Evolutionary conservation across 495 filamentous ascomycete species (phyloP), one percentile per base, ranked within the genome.

Genomic region (Talaromyces thailandensis): DNA sequence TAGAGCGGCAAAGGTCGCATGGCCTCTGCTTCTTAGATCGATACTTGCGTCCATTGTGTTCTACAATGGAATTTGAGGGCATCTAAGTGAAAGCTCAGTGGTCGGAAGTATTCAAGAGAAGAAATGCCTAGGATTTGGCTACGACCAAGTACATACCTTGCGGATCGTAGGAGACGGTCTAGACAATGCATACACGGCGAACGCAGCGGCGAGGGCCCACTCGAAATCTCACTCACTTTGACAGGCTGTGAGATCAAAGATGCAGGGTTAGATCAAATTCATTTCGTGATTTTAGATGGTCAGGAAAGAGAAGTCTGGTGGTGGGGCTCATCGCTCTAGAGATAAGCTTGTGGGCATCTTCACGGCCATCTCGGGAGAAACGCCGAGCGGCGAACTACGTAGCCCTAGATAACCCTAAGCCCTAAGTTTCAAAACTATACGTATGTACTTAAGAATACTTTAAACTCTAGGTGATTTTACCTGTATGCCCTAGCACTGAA

Each of bases 11-110:
- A 16, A 52, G 50, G 50, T 52, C 50, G 25, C 50, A 52, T 23
- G 50, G 50, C 25, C 50, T 23, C 21, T 52, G 50, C 25, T 26
- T 52, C 25, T 52, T 52, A 23, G 50, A 52, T 23, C 50, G 50
- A 26, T 52, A 52, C 18, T 52, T 52, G 50, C 25, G 50, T 8
- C 35, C 35, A 40, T 40, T 40, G 2, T 40, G 35, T n/a, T 40
- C 35, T 40, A 16, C 35, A 40, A 40, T 16, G 14, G 35, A 4
- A 40, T 70, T 71, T 86, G 79, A 18, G 81, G 77, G 58, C 35
- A 40, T 40, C 35, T 40, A 40, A 40, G 4, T 0, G 35, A 40
- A n/a, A 4, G 12, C 3, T 40, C 9, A 40, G 35, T 40, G 1
- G 35, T 16, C 35, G 16, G 35, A 40, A 40, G 9, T 16, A 4